phyloP scores from a whole-genome alignment of 225 moss, liverwort and hornwort genomes.

The Thuidium tamariscinum region DNA sequence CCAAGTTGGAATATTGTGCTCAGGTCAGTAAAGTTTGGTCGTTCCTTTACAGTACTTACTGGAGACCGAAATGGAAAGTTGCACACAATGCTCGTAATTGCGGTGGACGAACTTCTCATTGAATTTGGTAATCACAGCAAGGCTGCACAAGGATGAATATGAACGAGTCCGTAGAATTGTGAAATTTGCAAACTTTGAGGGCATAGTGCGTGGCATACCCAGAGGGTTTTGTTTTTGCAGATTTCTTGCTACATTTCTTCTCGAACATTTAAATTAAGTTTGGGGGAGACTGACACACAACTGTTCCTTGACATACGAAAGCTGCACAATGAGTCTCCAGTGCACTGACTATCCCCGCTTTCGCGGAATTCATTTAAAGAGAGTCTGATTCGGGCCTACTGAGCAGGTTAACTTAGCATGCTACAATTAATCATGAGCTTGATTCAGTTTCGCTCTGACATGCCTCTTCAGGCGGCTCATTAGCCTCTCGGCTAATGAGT shows the following conservation, averaged over 20 bases:
- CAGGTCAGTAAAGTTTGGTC: not conserved
- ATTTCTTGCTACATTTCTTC: not conserved
- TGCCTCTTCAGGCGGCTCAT: not conserved
- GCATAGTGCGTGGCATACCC: too few relatives aligned
- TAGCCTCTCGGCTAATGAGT: not conserved
- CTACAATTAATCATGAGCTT: not conserved
- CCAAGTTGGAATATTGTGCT: not conserved
- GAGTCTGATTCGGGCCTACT: not conserved
- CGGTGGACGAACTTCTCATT: not conserved
- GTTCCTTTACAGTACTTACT: not conserved
- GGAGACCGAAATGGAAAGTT: not conserved
- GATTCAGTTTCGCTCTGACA: too few relatives aligned
- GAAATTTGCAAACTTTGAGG: not conserved
- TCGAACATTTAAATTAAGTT: not conserved
- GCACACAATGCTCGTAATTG: not conserved
- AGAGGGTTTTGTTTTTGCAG: not conserved
- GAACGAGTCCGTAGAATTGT: not conserved
- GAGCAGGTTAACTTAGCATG: not conserved
- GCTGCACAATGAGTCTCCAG: not conserved
- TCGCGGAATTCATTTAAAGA: not conserved
- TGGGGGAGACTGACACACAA: not conserved
- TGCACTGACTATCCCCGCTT: not conserved
- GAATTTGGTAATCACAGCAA: not conserved
- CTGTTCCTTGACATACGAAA: not conserved
- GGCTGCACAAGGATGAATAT: not conserved